These are phyloP conservation scores for Mortierella alpina DNA, from an alignment of 192 early-diverging fungal species.

Conservation along the genomic window DNA sequence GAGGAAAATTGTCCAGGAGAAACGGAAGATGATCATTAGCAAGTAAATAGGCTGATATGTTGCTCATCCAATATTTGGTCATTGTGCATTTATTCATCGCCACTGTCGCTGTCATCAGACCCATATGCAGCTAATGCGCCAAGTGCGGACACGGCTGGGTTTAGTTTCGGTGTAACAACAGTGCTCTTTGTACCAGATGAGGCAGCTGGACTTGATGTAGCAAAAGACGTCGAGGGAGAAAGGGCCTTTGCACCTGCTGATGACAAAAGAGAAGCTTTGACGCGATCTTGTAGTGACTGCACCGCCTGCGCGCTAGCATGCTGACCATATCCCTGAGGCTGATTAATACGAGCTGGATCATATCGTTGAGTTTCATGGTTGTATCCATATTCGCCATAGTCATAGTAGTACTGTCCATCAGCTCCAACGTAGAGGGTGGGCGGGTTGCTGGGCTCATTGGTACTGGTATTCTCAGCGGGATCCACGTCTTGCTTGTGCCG, in stretches of 20 bases:
- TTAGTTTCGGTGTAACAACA: constrained; percentile 7
- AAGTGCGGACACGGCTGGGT: constrained; percentile 29
- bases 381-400: constrained; percentile 51
- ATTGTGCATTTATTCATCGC: constrained; percentile 37
- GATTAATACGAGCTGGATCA: constrained; percentile 23
- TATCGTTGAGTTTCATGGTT: constrained; percentile 39
- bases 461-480: not conserved
- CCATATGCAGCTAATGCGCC: constrained; percentile 57
- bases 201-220: constrained; percentile 11
- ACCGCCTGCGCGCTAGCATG: not conserved
- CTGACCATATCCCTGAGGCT: not conserved
- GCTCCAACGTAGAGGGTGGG: constrained; percentile 21
- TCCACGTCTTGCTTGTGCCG: not conserved
- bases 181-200: not conserved
- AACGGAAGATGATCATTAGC: constrained; percentile 68
- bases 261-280: constrained; percentile 43
- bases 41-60: not conserved
- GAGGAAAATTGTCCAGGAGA: constrained; percentile 68
- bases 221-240: not conserved
- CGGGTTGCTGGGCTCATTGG: not conserved
- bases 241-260: constrained; percentile 8
- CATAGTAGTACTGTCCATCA: constrained; percentile 49
- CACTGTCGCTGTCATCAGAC: constrained; percentile 56
- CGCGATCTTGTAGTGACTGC: constrained; percentile 7
- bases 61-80: no score